A percentile compares a stretch with the other conserved stretches of the same genome.
Evolutionary conservation across 305 asterid species (phyloP).

Genomic region (Plantago coronopus): DNA sequence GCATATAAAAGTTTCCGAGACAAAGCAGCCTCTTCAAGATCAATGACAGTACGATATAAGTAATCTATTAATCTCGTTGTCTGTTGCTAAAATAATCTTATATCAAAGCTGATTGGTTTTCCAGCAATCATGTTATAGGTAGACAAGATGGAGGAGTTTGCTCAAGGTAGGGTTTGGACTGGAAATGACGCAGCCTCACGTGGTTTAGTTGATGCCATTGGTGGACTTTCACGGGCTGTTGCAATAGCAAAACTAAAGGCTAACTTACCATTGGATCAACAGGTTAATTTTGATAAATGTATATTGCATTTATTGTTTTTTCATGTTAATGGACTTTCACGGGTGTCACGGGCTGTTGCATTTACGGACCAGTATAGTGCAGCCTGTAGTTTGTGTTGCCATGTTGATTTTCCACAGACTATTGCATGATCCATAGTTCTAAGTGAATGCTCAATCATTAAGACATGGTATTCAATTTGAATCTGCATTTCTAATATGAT

Average conservation of each 20-base stretch:
- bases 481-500: constrained; percentile 19
- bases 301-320: constrained; percentile 17
- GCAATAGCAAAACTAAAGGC: constrained; percentile 91
- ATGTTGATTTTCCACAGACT: too few relatives aligned
- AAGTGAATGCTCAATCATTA: too few relatives aligned
- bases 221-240: constrained; percentile 79
- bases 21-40: constrained; percentile 91
- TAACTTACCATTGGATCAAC: constrained; percentile 63
- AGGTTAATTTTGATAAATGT: constrained; percentile 38
- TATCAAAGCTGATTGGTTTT: constrained; percentile 23
- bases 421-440: too few relatives aligned
- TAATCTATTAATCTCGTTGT: constrained; percentile 22
- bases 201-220: constrained; percentile 83
- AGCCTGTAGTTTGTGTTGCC: too few relatives aligned
- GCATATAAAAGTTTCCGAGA: constrained; percentile 74
- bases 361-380: too few relatives aligned
- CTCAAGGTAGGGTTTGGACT: constrained; percentile 97
- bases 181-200: constrained; percentile 80
- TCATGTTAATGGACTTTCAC: not conserved
- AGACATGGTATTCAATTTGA: too few relatives aligned
- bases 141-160: constrained; percentile 86
- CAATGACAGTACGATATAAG: constrained; percentile 64
- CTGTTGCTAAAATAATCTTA: constrained; percentile 7
- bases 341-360: too few relatives aligned
- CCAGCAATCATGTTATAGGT: constrained; percentile 38